Base-by-base conservation (phyloP, 495 filamentous ascomycete genomes). In the Podospora pseudoanserina region DNA sequence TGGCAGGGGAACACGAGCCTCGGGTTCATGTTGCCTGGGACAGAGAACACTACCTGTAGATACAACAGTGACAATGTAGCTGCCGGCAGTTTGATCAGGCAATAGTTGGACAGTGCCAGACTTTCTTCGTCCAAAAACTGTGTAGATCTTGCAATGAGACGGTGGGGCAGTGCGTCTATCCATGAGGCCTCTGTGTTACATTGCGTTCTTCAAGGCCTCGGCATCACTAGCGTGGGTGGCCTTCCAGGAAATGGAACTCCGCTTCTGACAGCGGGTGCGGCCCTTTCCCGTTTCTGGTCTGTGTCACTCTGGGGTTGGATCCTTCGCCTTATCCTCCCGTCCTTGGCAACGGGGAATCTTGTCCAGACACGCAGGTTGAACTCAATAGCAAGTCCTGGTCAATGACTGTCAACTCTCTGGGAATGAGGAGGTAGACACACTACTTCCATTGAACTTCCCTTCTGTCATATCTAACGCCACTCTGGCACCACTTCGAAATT, bases 241-340 rank as follows among this genome's bases (percentile, higher is more conserved):
- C 18, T 49, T 11, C 39, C 9, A 9, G 39, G 39, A 49, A 18
- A 20, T 59, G 1, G 15, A 20, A 27, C 18, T 32, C 58, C 30
- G 60, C 62, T 57, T 69, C 58, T 58, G 44, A 32, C 34, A 9
- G 5, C 39, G 65, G 19, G 63, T 56, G 67, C 56, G 67, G 56
- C 18, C 44, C 1, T 0, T 65, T 57, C 58, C 65, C 23, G 6
- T 16, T 26, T 9, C 57, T 9, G 7, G 58, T 63, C 39, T 49
- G 39, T 49, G 39, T 9, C 15, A 49, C 39, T 6, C 39, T 49
- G 39, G 39, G 39, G 39, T 49, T 6, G 15, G 7, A 11, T 49
- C 39, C 39, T 49, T 49, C 39, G 39, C 9, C 39, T 49, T 13
- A 49, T 13, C 39, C 39, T 49, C 15, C 39, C 39, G 9, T 49